A percentile compares a stretch with the other conserved stretches of the same genome.
Evolutionary conservation across 2,329 filamentous ascomycete species (phyloP).

Genomic region (Penicillium expansum): DNA sequence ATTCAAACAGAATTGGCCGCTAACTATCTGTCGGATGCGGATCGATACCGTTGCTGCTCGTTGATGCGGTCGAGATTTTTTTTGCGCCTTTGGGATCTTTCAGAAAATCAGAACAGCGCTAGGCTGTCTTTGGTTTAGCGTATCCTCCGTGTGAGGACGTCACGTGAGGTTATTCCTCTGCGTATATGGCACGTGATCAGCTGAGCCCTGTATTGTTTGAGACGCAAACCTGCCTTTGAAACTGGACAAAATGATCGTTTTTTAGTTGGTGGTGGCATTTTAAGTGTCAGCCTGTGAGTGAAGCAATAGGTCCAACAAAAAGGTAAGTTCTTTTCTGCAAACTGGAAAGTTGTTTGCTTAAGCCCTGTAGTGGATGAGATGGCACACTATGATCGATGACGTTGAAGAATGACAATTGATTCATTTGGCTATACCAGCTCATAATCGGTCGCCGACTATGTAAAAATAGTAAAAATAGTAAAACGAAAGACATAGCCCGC

Average conservation of each 20-base stretch:
- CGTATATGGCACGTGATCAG: slow-evolving; percentile 31
- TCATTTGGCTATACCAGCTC: not conserved
- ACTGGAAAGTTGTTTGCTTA: not conserved
- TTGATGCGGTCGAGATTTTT: slow-evolving; percentile 41
- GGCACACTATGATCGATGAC: not conserved
- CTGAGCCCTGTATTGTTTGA: slow-evolving; percentile 21
- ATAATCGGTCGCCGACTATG: not conserved
- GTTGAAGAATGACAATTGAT: not conserved
- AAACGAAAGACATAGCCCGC: slow-evolving; percentile 11
- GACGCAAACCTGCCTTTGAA: not conserved
- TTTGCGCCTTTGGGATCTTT: slow-evolving; percentile 40
- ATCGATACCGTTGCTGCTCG: slow-evolving; percentile 39
- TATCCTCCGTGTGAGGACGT: slow-evolving; percentile 18
- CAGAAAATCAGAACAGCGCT: slow-evolving; percentile 40
- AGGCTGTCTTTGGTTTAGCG: slow-evolving; percentile 27
- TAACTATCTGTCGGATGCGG: slow-evolving; percentile 29
- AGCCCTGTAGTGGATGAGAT: not conserved
- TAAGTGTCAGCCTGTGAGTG: no score
- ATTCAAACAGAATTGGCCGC: slow-evolving; percentile 25
- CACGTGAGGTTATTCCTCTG: slow-evolving; percentile 20
- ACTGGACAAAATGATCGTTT: not conserved
- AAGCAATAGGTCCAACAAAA: not conserved
- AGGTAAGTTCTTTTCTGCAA: not conserved
- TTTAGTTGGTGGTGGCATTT: not conserved
- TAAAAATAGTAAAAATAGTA: slow-evolving; percentile 1